Conservation (phyloP, 768 basidiomycete genomes). For the Leucogyrophana mollusca region DNA sequence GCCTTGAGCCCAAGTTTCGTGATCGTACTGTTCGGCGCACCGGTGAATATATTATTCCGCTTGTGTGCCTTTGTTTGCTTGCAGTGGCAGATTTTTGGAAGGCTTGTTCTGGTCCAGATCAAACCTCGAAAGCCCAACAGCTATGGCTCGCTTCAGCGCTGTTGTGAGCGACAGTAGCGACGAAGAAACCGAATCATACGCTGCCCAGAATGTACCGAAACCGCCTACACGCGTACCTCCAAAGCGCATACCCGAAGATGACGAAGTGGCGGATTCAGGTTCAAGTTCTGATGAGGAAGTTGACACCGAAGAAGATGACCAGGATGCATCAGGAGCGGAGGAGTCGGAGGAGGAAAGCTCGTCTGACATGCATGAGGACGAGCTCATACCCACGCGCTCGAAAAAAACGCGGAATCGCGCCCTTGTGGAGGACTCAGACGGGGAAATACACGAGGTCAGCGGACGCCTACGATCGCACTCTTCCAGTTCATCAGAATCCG, state of each 20-base stretch:
- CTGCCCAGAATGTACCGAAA: constrained; percentile 24
- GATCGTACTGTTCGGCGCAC: too few relatives aligned
- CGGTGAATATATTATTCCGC: too few relatives aligned
- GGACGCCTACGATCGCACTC: constrained; percentile 34
- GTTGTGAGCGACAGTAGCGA: constrained; percentile 56
- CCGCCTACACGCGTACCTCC: constrained; percentile 10
- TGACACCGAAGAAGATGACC: constrained; percentile 29
- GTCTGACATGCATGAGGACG: constrained; percentile 55
- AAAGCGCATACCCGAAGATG: constrained; percentile 30
- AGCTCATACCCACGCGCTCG: constrained; percentile 30
- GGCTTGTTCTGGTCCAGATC: too few relatives aligned
- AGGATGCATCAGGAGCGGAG: constrained; percentile 37
- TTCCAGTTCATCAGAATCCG: constrained; percentile 23
- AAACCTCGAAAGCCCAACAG: neutral
- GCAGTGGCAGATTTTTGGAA: too few relatives aligned
- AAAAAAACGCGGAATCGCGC: constrained; percentile 39
- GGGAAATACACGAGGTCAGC: constrained; percentile 48
- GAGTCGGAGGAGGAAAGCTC: constrained; percentile 35
- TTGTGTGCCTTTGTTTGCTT: too few relatives aligned
- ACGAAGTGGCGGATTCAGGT: constrained; percentile 24
- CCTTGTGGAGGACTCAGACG: constrained; percentile 54
- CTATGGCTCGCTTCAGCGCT: constrained; percentile 71
- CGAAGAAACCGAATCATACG: constrained; percentile 42
- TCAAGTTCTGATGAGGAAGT: constrained; percentile 24
- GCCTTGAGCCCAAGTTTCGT: too few relatives aligned